Base-by-base conservation (phyloP, 331 rosid genomes). In the Acacia concinna region DNA sequence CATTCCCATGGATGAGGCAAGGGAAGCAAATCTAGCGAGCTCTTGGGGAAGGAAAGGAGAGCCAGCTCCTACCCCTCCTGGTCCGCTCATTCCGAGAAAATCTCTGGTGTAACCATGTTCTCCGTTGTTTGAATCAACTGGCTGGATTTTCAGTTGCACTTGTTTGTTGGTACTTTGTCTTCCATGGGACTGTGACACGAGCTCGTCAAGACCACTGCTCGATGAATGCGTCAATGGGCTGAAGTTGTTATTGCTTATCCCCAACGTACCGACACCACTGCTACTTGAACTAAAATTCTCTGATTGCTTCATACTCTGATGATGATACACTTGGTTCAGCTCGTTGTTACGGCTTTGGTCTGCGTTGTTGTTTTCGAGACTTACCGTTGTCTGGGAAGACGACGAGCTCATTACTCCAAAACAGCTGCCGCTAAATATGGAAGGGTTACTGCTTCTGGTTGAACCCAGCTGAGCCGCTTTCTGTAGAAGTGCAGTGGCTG, bases 401-500 rank as follows among this genome's bases (percentile, higher is more conserved):
- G 90, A 79, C 1, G 97, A 83, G 68, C 79, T 80, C 81, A 87
- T 87, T 2, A 79, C 86, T 1, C 93, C 90, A 71, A 85, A 86
- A 57, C 83, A 87, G 74, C 83, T 89, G 74, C 52, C 82, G 43
- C 85, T 84, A 30, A 85, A 84, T 47, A 88, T 64, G 3, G 94
- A 84, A 34, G 84, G 80, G 81, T 79, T 84, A 83, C 54, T 87
- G 74, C 78, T 78, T 81, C 81, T 83, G n/a, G 94, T 86, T 21
- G 97, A 93, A 20, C 97, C 97, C 86, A 91, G 82, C 56, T 90
- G 97, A 3, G 97, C 97, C 52, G 97, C 97, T 51, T 91, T 90
- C 74, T 90, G 97, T 7, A 93, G 82, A 71, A 93, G 96, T 1
- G 97, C 97, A 56, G 97, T 93, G 21, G 97, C 97, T 5, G 97